Conservation (phyloP, 1,284 basidiomycete genomes). For the Ceratobasidium sp. region DNA sequence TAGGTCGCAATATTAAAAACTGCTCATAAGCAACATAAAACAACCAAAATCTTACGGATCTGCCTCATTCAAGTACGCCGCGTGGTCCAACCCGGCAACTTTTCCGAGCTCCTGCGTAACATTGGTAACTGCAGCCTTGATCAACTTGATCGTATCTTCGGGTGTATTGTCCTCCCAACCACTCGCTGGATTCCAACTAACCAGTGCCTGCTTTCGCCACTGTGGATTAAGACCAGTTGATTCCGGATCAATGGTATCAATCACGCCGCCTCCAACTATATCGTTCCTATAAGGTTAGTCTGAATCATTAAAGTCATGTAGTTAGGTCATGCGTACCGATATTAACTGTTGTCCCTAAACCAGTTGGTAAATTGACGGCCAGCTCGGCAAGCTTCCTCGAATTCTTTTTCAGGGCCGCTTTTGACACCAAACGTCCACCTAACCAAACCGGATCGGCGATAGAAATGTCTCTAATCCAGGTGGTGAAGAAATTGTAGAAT, state of each 20-base stretch:
- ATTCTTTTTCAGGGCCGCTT: not conserved
- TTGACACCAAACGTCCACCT: not conserved
- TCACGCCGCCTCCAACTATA: constrained; percentile 60
- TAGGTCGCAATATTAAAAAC: too few relatives aligned
- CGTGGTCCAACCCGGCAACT: constrained; percentile 55
- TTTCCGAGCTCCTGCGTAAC: constrained; percentile 52
- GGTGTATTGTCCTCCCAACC: constrained; percentile 58
- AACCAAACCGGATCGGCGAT: constrained; percentile 3
- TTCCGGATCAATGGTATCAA: constrained; percentile 57
- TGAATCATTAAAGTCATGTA: too few relatives aligned
- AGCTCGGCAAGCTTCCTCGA: not conserved
- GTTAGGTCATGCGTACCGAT: not conserved
- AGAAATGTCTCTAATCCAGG: not conserved
- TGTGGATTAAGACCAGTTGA: constrained; percentile 62
- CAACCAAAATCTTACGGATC: constrained; percentile 53
- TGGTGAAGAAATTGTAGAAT: constrained; percentile 9
- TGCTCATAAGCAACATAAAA: too few relatives aligned
- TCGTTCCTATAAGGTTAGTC: too few relatives aligned
- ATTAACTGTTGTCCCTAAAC: not conserved
- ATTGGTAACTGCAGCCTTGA: constrained; percentile 54
- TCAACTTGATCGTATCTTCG: constrained; percentile 52
- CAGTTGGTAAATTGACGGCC: not conserved
- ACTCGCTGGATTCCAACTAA: constrained; percentile 52
- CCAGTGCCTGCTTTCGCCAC: constrained; percentile 60
- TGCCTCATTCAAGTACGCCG: constrained; percentile 63